Evolutionary conservation across 805 yeast genomes (phyloP).

Genomic region (Candida glaebosa): DNA sequence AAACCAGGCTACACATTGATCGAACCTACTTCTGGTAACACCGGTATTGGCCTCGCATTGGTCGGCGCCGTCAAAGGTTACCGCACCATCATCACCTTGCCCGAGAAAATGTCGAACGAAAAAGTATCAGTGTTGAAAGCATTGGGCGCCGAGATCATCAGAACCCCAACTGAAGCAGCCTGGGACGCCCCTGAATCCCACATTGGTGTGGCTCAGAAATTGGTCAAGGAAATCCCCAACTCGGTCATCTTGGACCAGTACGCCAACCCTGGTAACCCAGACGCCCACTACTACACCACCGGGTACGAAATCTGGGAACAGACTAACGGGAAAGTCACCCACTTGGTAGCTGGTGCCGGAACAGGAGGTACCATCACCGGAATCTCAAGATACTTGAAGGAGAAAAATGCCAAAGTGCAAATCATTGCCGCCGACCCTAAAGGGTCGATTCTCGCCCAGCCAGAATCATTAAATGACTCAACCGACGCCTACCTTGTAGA

Average conservation of each 20-base stretch:
- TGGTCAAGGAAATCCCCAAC: constrained; percentile 80
- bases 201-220: constrained; percentile 79
- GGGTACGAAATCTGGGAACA: constrained; percentile 85
- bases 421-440: constrained; percentile 83
- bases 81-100: constrained; percentile 81
- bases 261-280: constrained; percentile 72
- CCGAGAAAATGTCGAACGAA: constrained; percentile 90
- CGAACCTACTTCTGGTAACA: constrained; percentile 89
- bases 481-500: constrained; percentile 71
- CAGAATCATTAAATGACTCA: constrained; percentile 64
- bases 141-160: constrained; percentile 83
- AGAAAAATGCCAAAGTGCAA: constrained; percentile 56
- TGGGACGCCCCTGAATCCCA: constrained; percentile 92
- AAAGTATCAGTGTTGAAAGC: constrained; percentile 86
- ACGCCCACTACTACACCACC: constrained; percentile 80
- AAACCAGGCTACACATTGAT: constrained; percentile 84
- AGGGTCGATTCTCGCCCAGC: constrained; percentile 81
- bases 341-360: constrained; percentile 88
- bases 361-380: constrained; percentile 98
- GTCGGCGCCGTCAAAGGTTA: constrained; percentile 86
- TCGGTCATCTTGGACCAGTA: constrained; percentile 84
- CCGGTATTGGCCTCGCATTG: constrained; percentile 86
- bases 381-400: constrained; percentile 73
- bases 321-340: constrained; percentile 65
- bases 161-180: constrained; percentile 91